Evolutionary conservation across 2,329 filamentous ascomycete genomes (phyloP).

Genomic region (Fusarium xyrophilum): DNA sequence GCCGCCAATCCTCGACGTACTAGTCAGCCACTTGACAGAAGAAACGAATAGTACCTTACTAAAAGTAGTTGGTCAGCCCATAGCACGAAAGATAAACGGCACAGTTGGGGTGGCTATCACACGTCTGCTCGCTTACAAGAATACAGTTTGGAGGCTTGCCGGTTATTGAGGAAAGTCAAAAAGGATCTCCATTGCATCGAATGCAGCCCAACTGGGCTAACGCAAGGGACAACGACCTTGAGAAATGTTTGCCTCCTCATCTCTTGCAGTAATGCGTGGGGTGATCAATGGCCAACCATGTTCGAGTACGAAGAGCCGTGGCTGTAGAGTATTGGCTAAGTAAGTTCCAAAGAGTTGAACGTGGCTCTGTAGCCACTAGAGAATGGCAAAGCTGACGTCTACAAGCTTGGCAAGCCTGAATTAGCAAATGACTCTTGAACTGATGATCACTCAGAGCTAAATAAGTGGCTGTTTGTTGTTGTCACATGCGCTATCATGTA

Average conservation of each 20-base stretch:
- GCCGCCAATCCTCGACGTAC: not conserved
- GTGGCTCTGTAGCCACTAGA: not conserved
- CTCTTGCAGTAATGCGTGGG: slow-evolving; percentile 21
- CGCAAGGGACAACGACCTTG: slow-evolving; percentile 17
- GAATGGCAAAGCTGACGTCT: not conserved
- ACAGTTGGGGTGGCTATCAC: slow-evolving; percentile 8
- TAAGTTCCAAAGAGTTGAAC: not conserved
- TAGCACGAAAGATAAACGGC: slow-evolving; percentile 2
- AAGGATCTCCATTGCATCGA: not conserved
- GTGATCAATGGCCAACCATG: not conserved
- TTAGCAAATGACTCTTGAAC: not conserved
- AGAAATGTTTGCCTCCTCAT: slow-evolving; percentile 1
- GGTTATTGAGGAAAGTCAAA: not conserved
- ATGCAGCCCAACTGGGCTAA: slow-evolving; percentile 1
- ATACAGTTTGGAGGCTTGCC: slow-evolving; percentile 19
- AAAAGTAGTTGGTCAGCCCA: not conserved
- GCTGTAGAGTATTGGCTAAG: slow-evolving; percentile 10
- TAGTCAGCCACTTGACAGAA: not conserved
- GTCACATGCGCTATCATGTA: not conserved
- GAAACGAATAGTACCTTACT: not conserved
- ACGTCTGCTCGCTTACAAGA: not conserved
- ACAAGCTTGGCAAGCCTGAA: not conserved
- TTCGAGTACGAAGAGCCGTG: slow-evolving; percentile 1
- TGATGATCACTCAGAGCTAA: not conserved
- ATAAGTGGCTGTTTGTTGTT: not conserved